Base-by-base conservation (phyloP, 768 basidiomycete genomes). In the Clitopilus passeckerianus region DNA sequence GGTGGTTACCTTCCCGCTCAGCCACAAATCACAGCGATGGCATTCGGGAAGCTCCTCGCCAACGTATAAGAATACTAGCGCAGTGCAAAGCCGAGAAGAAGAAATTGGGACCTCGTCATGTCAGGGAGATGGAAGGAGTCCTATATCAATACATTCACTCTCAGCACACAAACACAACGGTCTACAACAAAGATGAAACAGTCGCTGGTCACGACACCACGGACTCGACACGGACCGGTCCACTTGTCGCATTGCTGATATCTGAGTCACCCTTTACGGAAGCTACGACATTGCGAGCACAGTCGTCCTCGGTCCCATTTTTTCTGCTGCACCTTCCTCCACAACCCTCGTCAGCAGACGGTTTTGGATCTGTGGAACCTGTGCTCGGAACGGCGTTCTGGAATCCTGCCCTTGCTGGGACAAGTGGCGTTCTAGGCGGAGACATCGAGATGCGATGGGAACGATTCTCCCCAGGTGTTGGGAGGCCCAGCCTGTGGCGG, bases 81-180 rank as follows among this genome's bases (percentile, higher is more conserved):
- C 94, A 96, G 67, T 97, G 95, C 76, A 97, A 97, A 77, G 93
- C 93, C 0, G 91, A 95, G 67, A 88, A 86, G 75, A 87, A 86
- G 72, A 90, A 89, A 68, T 71, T 86, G 35, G 82, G 90, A 2
- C 93, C 94, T 1, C 85, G 86, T 23, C 88, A 87, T 64, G 82
- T 97, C 0, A 85, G 95, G 33, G 95, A 97, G 69, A 79, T 95
- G 74, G 95, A 97, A 68, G 95, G 95, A n/a, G 94, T 95, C 12
- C 72, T 89, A 57, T 78, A 80, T 65, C 80, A 83, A 8, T 79
- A 84, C 65, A 68, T 75, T 61, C 61, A 63, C 58, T 33, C 54
- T 15, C 44, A 23, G 24, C 52, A 30, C 20, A 20, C 53, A 50
- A 34, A 57, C 53, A 15, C 57, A 5, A n/a, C 50, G 34, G 15